Evolutionary conservation across 2,329 filamentous ascomycete genomes (phyloP).

Genomic region (Raffaelea arxii): DNA sequence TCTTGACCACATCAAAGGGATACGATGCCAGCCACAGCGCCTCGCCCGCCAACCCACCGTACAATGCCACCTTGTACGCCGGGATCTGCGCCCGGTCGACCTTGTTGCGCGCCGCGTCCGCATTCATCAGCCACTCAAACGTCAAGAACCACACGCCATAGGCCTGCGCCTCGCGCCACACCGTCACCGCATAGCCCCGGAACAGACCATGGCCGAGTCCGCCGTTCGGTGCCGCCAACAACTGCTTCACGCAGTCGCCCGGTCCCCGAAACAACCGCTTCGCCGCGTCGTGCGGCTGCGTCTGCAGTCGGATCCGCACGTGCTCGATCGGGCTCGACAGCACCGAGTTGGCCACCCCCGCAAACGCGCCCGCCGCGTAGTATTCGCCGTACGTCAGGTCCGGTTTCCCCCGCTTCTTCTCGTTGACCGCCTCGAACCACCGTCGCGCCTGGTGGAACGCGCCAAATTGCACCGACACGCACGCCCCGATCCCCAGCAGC

Average conservation of each 20-base stretch:
- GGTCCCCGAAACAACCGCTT: conserved; percentile 70
- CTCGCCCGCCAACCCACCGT: conserved; percentile 90
- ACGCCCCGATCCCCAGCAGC: conserved; percentile 90
- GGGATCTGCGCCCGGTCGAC: conserved; percentile 69
- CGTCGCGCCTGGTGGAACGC: conserved; percentile 90
- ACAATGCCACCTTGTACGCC: conserved; percentile 77
- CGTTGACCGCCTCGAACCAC: conserved; percentile 69
- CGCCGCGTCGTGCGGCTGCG: conserved; percentile 78
- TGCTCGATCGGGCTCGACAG: conserved; percentile 93
- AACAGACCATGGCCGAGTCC: conserved; percentile 68
- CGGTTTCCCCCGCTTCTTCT: conserved; percentile 24
- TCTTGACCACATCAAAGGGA: conserved; percentile 96
- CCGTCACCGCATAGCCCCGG: conserved; percentile 77
- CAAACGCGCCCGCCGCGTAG: conserved; percentile 83
- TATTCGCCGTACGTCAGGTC: conserved; percentile 75
- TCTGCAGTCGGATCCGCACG: conserved; percentile 90
- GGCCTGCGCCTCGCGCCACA: conserved; percentile 82
- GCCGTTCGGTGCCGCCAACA: conserved; percentile 47
- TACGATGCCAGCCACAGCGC: conserved; percentile 89
- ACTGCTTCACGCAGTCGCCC: conserved; percentile 80
- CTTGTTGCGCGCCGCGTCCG: conserved; percentile 68
- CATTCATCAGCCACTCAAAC: conserved; percentile 95
- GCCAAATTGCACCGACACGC: conserved; percentile 96
- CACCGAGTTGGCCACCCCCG: conserved; percentile 79
- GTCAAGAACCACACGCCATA: conserved; percentile 94